These are phyloP conservation scores for Xerocomellus amylosporus DNA, from an alignment of 768 basidiomycete genomes.

Conservation along the genomic window DNA sequence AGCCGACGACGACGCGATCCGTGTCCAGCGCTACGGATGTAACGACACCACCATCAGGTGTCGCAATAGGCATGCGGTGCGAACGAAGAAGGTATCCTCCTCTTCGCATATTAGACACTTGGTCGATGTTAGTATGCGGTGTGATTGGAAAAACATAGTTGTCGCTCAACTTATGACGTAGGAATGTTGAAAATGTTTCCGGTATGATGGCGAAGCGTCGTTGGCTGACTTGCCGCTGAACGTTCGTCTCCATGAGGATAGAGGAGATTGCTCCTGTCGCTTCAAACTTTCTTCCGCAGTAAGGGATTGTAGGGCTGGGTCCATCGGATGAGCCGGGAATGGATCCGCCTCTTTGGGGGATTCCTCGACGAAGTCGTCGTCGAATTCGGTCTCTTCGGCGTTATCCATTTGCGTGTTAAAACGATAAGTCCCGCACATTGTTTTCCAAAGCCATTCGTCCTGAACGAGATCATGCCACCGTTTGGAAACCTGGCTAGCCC, in stretches of 20 bases:
- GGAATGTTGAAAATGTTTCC: slow-evolving; percentile 66
- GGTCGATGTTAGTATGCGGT: slow-evolving; percentile 1
- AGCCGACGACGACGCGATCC: slow-evolving; percentile 84
- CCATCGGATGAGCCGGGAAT: slow-evolving; percentile 37
- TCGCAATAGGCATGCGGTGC: slow-evolving; percentile 49
- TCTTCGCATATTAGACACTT: slow-evolving; percentile 79
- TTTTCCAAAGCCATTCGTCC: slow-evolving; percentile 81
- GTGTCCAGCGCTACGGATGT: slow-evolving; percentile 84
- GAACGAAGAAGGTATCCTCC: slow-evolving; percentile 69
- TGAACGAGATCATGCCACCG: slow-evolving; percentile 67
- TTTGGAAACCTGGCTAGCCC: slow-evolving; percentile 66
- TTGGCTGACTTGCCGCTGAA: slow-evolving; percentile 4
- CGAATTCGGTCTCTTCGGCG: slow-evolving; percentile 24
- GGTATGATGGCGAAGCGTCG: slow-evolving; percentile 44
- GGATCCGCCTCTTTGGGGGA: slow-evolving; percentile 34
- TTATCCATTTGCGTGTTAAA: slow-evolving; percentile 35
- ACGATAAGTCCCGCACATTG: slow-evolving; percentile 61
- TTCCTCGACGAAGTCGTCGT: slow-evolving; percentile 32
- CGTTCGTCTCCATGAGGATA: slow-evolving; percentile 25
- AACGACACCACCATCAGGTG: slow-evolving; percentile 61
- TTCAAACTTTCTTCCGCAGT: slow-evolving; percentile 30
- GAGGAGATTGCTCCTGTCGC: slow-evolving; percentile 25
- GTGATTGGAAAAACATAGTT: neutral
- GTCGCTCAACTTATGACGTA: slow-evolving; percentile 62
- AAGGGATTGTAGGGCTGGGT: slow-evolving; percentile 41